Percentiles rank a stretch among this genome's conserved stretches.
These are phyloP conservation scores for Alternaria viburni DNA, from an alignment of 2,329 filamentous ascomycete genomes.

Conservation along the genomic window DNA sequence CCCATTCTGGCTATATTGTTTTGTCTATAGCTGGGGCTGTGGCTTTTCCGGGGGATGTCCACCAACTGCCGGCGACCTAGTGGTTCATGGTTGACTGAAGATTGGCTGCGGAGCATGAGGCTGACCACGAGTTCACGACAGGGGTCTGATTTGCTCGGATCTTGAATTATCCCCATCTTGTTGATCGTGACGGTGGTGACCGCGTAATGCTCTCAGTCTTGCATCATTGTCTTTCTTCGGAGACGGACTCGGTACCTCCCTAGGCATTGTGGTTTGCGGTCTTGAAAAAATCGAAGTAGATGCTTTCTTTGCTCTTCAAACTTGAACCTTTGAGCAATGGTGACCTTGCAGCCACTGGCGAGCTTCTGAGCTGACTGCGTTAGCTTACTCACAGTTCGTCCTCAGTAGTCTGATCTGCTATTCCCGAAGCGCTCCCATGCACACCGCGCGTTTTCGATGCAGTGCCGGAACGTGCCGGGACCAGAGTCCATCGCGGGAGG, in stretches of 20 bases:
- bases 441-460: background rate
- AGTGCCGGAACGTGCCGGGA: background rate
- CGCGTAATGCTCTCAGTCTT: background rate
- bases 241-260: background rate
- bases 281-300: background rate
- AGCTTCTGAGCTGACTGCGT: background rate
- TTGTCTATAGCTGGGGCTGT: background rate
- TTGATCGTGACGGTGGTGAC: background rate
- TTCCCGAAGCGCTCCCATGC: background rate
- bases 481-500: background rate
- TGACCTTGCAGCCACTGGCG: background rate
- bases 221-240: background rate
- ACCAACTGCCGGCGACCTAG: background rate
- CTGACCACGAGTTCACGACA: background rate
- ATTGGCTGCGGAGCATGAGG: background rate
- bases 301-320: background rate
- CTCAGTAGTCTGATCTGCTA: background rate
- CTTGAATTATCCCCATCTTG: background rate
- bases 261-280: background rate
- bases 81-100: background rate
- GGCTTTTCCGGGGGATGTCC: background rate
- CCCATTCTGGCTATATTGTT: background rate
- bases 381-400: background rate
- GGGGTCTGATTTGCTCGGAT: background rate
- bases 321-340: background rate